Conservation (phyloP, 2,329 filamentous ascomycete genomes). For the Arthroderma sp. region DNA sequence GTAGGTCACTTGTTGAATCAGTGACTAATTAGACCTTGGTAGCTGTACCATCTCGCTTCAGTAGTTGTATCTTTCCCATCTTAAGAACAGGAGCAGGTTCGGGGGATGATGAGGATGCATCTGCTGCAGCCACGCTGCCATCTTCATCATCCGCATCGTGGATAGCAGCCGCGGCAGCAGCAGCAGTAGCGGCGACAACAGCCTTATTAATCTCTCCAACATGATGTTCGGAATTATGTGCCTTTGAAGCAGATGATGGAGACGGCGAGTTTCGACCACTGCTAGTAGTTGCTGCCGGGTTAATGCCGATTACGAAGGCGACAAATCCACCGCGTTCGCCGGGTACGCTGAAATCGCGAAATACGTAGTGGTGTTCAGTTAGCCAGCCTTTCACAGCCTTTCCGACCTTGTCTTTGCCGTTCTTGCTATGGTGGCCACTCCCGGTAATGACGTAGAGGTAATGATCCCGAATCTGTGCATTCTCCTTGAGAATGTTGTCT, state of each 20-base stretch:
- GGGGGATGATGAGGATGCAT: conserved; percentile 13
- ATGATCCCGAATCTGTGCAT: conserved; percentile 53
- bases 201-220: conserved; percentile 5
- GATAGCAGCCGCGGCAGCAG: neutral
- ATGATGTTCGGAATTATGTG: conserved; percentile 15
- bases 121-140: conserved; percentile 17
- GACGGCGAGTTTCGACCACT: conserved; percentile 38
- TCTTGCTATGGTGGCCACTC: conserved; percentile 94
- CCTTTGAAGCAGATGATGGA: conserved; percentile 20
- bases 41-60: conserved; percentile 33
- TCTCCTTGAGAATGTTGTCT: conserved; percentile 74
- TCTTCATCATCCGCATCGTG: conserved; percentile 12
- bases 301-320: conserved; percentile 53
- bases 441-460: conserved; percentile 94
- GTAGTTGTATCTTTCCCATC: conserved; percentile 35
- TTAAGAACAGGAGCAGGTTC: conserved; percentile 22
- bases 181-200: conserved; percentile 13
- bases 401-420: conserved; percentile 96
- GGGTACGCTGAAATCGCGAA: conserved; percentile 89
- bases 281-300: conserved; percentile 39
- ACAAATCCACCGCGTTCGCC: conserved; percentile 76
- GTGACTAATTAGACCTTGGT: neutral
- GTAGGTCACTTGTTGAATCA: neutral
- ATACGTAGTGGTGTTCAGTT: conserved; percentile 91
- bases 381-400: conserved; percentile 84